A percentile compares a stretch with the other conserved stretches of the same genome.
These are phyloP conservation scores for Diutina pseudorugosa DNA, from an alignment of 1,139 yeast species.

Conservation along the genomic window DNA sequence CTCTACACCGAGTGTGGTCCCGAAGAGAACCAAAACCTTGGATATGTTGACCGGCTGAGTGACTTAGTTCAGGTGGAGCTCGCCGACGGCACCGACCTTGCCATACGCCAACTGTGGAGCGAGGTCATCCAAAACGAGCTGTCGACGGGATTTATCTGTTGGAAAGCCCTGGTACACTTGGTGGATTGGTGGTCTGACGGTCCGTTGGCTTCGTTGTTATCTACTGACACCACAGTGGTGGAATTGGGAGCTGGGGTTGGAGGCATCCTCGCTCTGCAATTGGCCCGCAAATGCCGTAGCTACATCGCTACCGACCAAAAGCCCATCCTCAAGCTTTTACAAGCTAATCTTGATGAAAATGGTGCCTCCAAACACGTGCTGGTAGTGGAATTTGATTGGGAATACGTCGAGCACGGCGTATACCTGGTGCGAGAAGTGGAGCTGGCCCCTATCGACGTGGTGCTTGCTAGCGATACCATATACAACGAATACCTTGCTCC, in stretches of 20 bases:
- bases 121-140: constrained; percentile 23
- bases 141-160: constrained; percentile 58
- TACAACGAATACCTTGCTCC: constrained; percentile 54
- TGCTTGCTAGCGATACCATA: constrained; percentile 59
- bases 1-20: constrained; percentile 27
- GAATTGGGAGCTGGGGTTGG: constrained; percentile 63
- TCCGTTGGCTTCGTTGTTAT: constrained; percentile 13
- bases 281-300: constrained; percentile 23
- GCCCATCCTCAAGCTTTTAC: constrained; percentile 39
- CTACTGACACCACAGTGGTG: constrained; percentile 19
- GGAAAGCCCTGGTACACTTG: constrained; percentile 43
- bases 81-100: constrained; percentile 17
- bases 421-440: constrained; percentile 10
- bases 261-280: constrained; percentile 37
- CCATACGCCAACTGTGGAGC: constrained; percentile 30
- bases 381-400: constrained; percentile 58
- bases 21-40: constrained; percentile 27
- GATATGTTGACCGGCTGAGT: constrained; percentile 30
- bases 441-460: constrained; percentile 23
- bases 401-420: constrained; percentile 25
- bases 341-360: constrained; percentile 33
- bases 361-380: constrained; percentile 11
- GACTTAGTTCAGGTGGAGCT: constrained; percentile 21
- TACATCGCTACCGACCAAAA: constrained; percentile 56
- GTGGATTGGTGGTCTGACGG: constrained; percentile 34